phyloP scores from a whole-genome alignment of 306 rosid genomes.

The Alnus glutinosa region DNA sequence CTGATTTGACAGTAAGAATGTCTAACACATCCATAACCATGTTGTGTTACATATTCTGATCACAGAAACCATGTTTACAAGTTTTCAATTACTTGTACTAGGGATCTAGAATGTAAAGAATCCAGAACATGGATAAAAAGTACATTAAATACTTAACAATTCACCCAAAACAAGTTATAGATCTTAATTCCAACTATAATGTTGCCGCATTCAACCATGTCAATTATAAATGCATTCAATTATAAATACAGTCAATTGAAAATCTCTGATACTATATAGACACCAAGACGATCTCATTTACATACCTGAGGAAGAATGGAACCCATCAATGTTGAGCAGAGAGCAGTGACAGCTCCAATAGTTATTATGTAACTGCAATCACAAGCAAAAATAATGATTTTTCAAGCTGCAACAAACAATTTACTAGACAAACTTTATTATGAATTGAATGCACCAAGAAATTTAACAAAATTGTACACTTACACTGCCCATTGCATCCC shows the following conservation, averaged over 20 bases:
- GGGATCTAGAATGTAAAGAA: background rate
- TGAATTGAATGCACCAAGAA: slow-evolving; percentile 1
- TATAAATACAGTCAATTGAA: background rate
- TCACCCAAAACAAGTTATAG: background rate
- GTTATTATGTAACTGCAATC: slow-evolving; percentile 72
- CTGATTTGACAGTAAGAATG: background rate
- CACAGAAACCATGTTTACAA: background rate
- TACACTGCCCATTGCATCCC: slow-evolving; percentile 97
- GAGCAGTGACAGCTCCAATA: slow-evolving; percentile 84
- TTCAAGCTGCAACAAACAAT: slow-evolving; percentile 13
- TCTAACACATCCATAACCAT: background rate
- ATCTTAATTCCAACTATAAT: background rate
- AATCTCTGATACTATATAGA: background rate
- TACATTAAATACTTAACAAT: background rate
- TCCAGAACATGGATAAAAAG: background rate
- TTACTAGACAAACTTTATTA: background rate
- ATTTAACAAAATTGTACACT: slow-evolving; percentile 36
- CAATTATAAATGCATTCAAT: background rate
- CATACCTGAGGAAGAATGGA: slow-evolving; percentile 92
- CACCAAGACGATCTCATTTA: background rate
- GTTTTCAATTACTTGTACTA: background rate
- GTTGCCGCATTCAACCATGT: background rate
- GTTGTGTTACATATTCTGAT: background rate
- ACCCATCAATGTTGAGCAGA: slow-evolving; percentile 85
- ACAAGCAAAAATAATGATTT: slow-evolving; percentile 33